phyloP scores from a whole-genome alignment of 73 alveolate genomes.

The Symbiodinium pilosum region DNA sequence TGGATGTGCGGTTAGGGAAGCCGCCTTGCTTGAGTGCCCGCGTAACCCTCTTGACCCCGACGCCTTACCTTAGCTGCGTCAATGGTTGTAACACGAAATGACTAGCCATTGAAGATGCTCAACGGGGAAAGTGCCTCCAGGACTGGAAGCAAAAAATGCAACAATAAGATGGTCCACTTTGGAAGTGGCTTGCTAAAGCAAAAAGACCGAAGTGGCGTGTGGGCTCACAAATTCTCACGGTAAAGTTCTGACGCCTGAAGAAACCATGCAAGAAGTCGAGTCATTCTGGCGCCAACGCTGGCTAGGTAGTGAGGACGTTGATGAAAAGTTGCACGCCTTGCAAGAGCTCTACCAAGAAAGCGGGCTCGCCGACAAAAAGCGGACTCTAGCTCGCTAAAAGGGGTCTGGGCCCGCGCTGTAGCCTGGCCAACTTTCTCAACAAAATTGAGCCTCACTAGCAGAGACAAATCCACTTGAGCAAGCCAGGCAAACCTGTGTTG shows the following conservation, averaged over 20 bases:
- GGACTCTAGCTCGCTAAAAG: not conserved
- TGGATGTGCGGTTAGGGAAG: not conserved
- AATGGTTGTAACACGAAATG: not conserved
- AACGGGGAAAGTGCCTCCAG: not conserved
- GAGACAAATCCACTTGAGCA: not conserved
- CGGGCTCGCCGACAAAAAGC: not conserved
- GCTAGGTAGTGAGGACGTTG: not conserved
- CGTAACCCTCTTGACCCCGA: not conserved
- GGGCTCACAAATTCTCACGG: not conserved
- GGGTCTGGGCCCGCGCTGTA: not conserved
- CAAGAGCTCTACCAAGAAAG: not conserved
- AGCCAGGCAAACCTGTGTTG: not conserved
- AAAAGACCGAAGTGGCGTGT: not conserved
- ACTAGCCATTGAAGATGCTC: not conserved
- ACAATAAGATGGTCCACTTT: not conserved
- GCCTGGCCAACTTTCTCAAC: not conserved
- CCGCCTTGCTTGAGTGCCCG: not conserved
- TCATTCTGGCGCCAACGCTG: not conserved
- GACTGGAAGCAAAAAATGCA: not conserved
- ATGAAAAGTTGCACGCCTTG: too few relatives aligned
- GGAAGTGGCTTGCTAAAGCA: not conserved
- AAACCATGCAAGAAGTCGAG: not conserved
- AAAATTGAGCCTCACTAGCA: not conserved
- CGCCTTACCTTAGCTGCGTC: not conserved
- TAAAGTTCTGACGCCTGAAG: not conserved